Base-by-base conservation (phyloP, 306 rosid species). In the Begonia loranthoides region DNA sequence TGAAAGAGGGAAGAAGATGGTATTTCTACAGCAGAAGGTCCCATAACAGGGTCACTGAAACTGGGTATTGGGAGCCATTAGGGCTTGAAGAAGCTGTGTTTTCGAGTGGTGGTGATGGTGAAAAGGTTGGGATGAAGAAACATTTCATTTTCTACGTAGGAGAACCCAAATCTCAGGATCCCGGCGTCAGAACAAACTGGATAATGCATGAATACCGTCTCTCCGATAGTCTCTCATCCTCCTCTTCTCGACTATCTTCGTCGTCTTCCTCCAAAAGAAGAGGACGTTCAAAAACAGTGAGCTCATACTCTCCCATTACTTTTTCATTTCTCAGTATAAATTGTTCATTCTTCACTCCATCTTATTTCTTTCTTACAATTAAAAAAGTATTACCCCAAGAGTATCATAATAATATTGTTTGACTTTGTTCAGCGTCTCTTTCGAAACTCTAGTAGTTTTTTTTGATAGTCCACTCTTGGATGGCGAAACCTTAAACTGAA, bases 201-300 rank as follows among this genome's bases (percentile, higher is more conserved):
- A 69, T 66, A 63, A 84, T 89, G 97, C 94, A 89, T 49, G 95
- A 89, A 66, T 89, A 73, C 70, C 78, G 81, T 57, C 77, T 89
- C 16, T 41, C 71, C 10, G 87, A 81, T 50, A 65, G 69, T 15
- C 51, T 66, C 17, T 50, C 80, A 15, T 60, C 76, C 4, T 36
- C 75, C 34, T 38, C 57, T 24, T 10, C 43, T n/a, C 9, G 14
- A 43, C n/a, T n/a, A 12, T n/a, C 61, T 4, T 13, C 45, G 12
- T 24, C 52, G 2, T 34, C 66, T 66, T 70, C 93, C 17, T 87
- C 95, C 56, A 77, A 56, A 64, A 74, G 81, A 70, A 80, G 77
- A 65, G 39, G 70, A 41, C 74, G 68, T 12, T 66, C 77, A 4
- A 79, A 87, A 73, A 45, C 66, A 54, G 97, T 79, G 44, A 68